Evolutionary conservation across 495 filamentous ascomycete species (phyloP), one percentile per base, ranked within the genome.

Genomic region (Clavariopsis aquatica): DNA sequence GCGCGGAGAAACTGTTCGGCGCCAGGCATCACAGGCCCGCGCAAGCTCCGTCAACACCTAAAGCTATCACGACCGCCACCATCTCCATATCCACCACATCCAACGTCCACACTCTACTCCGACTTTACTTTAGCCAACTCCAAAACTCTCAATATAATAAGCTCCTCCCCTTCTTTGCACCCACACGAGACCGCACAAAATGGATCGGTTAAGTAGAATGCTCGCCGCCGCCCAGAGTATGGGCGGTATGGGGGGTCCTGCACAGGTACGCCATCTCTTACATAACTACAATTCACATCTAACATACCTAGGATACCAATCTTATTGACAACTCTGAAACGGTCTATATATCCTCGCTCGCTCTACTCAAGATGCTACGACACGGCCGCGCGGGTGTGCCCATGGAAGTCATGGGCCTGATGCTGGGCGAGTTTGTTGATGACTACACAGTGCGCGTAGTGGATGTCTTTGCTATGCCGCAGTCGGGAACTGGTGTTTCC

Each of bases 371-470:
- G 84, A 98, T 98, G 94, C 82, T 98, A 70, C 87, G 93, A 73
- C 94, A 98, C 76, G 94, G 94, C 69, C 87, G 94, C 70, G 94
- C 94, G 53, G 94, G 94, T 78, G 94, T 98, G 57, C 94, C 94
- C 27, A 98, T 98, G 94, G 94, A 98, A 84, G 94, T 98, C 73
- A 98, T 98, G 94, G 94, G 94, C 47, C 79, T 98, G 72, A 98
- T 98, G 94, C 81, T 98, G 64, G 94, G 94, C 72, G 95, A 97
- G 72, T 98, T 98, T 72, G 93, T 98, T 60, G 94, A 98, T 76
- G 94, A 98, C 80, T 98, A 96, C 74, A 98, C 94, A 65, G 94
- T 98, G 52, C 87, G 93, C 52, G 94, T 98, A 20, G 91, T 96
- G 36, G 94, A 98, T 79, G 94, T 98, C 7, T 98, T 98, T 77